phyloP scores from a whole-genome alignment of 2,329 filamentous ascomycete genomes.

The Malbranchea zuffiana region DNA sequence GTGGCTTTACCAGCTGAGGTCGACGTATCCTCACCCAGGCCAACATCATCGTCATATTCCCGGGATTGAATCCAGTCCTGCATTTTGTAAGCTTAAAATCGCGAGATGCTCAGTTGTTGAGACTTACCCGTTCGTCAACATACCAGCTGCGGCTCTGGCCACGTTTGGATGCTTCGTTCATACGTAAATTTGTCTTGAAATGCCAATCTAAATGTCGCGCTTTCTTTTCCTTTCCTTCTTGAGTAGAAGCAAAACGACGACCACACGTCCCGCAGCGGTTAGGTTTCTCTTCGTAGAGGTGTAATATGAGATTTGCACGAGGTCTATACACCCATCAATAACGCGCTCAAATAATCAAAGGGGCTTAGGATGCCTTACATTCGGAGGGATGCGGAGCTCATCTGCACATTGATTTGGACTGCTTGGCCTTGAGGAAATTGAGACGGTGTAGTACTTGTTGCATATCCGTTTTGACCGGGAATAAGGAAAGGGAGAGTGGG shows the following conservation, averaged over 20 bases:
- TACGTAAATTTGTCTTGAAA: slow-evolving; percentile 82
- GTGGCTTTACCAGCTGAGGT: slow-evolving; percentile 32
- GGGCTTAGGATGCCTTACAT: slow-evolving; percentile 44
- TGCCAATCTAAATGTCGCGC: slow-evolving; percentile 96
- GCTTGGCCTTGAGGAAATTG: slow-evolving; percentile 22
- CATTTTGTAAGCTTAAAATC: slow-evolving; percentile 16
- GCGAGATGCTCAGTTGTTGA: slow-evolving; percentile 1
- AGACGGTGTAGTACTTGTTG: slow-evolving; percentile 28
- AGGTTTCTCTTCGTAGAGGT: slow-evolving; percentile 69
- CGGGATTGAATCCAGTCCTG: slow-evolving; percentile 84
- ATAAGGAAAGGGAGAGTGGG: slow-evolving; percentile 34
- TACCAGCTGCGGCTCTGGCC: slow-evolving; percentile 93
- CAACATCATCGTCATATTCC: slow-evolving; percentile 60
- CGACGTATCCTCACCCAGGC: slow-evolving; percentile 33
- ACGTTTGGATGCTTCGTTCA: slow-evolving; percentile 72
- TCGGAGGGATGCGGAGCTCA: slow-evolving; percentile 61
- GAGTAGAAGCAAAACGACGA: slow-evolving; percentile 66
- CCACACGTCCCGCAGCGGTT: slow-evolving; percentile 88
- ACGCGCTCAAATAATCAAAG: neutral
- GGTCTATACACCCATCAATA: slow-evolving; percentile 40
- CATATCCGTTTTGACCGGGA: slow-evolving; percentile 27
- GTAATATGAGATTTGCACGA: slow-evolving; percentile 60
- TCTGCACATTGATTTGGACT: slow-evolving; percentile 33
- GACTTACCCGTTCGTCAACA: slow-evolving; percentile 67
- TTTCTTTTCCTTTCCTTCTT: slow-evolving; percentile 73